Evolutionary conservation across 2,329 filamentous ascomycete species (phyloP), one percentile per base, ranked within the genome.

Genomic region (Fusarium sp.): DNA sequence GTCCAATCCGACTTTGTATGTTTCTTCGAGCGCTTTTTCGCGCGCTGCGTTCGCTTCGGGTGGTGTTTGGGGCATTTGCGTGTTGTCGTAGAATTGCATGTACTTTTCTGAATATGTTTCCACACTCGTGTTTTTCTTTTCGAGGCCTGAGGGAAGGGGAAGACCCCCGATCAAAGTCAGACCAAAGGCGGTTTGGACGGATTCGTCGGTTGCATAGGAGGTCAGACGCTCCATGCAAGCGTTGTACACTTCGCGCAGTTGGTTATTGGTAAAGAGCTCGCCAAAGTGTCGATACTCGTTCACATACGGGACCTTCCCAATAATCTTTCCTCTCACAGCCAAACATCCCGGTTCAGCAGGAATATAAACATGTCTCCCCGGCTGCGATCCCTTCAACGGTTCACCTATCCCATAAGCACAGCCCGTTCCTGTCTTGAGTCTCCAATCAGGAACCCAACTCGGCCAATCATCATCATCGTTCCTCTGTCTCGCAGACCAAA

Each of bases 381-480:
- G 38, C 4, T 49, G 34, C 34, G 9, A 8, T 5, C 32, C 40
- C 4, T 64, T 57, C 4, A 68, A 45, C 3, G 70, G 55, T 1
- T 57, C 29, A 12, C 70, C 70, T 2, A 71, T 59, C 0, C 70
- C 71, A 63, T 70, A 73, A 14, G 45, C 30, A 15, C 71, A 73
- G 1, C 71, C 71, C 4, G 67, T 61, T 1, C 70, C 71, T 0
- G 61, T 73, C 22, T 60, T 30, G 14, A 71, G 44, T 45, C 70
- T 32, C 66, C 70, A 73, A 34, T 73, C 71, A 2, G 70, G 70
- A 15, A 73, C 71, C 71, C 71, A 73, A 18, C 59, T 73, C 6
- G 63, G 71, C 70, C 71, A 72, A 12, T 22, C 49, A 16, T 20
- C 38, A 11, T 68, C 66, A 2, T 51, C 7, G 3, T 56, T 63